Evolutionary conservation across 805 yeast genomes (phyloP).

Genomic region (Lachancea quebecensis): DNA sequence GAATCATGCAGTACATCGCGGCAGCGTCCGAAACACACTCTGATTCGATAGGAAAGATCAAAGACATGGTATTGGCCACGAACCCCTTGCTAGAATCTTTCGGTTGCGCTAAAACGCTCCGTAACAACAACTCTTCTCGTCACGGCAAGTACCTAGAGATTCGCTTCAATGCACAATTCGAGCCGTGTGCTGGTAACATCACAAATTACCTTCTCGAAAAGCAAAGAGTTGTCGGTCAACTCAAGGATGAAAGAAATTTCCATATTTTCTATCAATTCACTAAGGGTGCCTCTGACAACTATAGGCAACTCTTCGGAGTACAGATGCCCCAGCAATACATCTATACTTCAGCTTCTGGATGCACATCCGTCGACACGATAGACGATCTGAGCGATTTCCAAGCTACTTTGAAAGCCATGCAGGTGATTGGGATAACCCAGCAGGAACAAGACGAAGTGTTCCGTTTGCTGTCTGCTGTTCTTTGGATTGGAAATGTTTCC

Average conservation of each 20-base stretch:
- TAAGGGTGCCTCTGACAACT: conserved; percentile 78
- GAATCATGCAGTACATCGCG: conserved; percentile 95
- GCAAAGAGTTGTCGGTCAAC: conserved; percentile 95
- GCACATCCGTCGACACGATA: conserved; percentile 79
- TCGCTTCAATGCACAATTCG: conserved; percentile 70
- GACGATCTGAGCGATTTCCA: conserved; percentile 74
- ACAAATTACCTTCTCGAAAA: conserved; percentile 92
- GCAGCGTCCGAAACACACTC: conserved; percentile 67
- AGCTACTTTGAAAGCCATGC: conserved; percentile 84
- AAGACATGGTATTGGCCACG: conserved; percentile 96
- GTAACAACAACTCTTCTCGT: conserved; percentile 96
- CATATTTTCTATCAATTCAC: conserved; percentile 96
- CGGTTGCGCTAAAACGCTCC: conserved; percentile 96
- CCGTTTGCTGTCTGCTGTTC: conserved; percentile 70
- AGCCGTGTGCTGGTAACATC: conserved; percentile 92
- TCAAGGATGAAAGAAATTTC: conserved; percentile 86
- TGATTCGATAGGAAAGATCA: conserved; percentile 72
- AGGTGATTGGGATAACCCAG: conserved; percentile 72
- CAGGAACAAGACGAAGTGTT: conserved; percentile 88
- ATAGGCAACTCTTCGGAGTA: conserved; percentile 79
- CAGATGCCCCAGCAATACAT: conserved; percentile 90
- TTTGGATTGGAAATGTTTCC: conserved; percentile 92
- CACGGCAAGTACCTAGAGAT: conserved; percentile 96
- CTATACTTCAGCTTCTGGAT: conserved; percentile 81
- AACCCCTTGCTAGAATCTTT: conserved; percentile 97